A percentile compares a stretch with the other conserved stretches of the same genome.
Evolutionary conservation across 257 asterid genomes (phyloP).

Genomic region (Marsdenia floribunda): DNA sequence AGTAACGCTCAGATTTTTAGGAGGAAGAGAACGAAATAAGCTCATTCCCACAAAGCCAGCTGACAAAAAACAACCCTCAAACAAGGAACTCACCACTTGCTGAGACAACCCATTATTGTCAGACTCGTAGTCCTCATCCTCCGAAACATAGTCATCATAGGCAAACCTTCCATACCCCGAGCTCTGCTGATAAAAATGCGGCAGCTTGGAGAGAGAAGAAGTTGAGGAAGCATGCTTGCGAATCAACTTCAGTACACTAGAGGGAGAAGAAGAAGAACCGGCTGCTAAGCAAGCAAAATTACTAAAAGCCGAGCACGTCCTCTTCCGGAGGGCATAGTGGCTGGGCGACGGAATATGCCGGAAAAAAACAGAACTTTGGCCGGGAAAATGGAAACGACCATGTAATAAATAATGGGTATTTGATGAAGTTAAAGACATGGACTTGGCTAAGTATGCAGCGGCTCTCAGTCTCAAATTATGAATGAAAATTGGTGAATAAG

Average conservation of each 20-base stretch:
- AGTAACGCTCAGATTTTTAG: background rate
- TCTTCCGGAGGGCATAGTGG: constrained; percentile 4
- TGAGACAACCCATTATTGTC: constrained; percentile 55
- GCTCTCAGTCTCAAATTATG: constrained; percentile 28
- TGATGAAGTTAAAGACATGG: constrained; percentile 29
- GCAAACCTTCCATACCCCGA: constrained; percentile 64
- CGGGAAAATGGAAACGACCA: constrained; percentile 32
- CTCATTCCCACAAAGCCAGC: constrained; percentile 5
- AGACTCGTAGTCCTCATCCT: constrained; percentile 46
- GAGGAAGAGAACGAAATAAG: background rate
- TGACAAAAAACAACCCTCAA: background rate
- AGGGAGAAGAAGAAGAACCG: constrained; percentile 14
- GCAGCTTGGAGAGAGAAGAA: constrained; percentile 26
- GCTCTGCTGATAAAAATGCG: constrained; percentile 49
- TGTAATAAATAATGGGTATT: constrained; percentile 14
- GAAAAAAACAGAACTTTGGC: constrained; percentile 16
- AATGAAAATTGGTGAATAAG: constrained; percentile 10
- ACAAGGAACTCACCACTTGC: constrained; percentile 42
- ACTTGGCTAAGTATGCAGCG: constrained; percentile 34
- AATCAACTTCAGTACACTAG: constrained; percentile 30
- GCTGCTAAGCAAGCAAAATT: constrained; percentile 33
- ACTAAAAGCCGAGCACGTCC: constrained; percentile 19
- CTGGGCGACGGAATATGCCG: constrained; percentile 2
- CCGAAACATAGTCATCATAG: constrained; percentile 61
- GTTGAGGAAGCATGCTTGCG: constrained; percentile 27